Base-by-base conservation (phyloP, 345 rosid genomes). In the Syzygium oleosum region DNA sequence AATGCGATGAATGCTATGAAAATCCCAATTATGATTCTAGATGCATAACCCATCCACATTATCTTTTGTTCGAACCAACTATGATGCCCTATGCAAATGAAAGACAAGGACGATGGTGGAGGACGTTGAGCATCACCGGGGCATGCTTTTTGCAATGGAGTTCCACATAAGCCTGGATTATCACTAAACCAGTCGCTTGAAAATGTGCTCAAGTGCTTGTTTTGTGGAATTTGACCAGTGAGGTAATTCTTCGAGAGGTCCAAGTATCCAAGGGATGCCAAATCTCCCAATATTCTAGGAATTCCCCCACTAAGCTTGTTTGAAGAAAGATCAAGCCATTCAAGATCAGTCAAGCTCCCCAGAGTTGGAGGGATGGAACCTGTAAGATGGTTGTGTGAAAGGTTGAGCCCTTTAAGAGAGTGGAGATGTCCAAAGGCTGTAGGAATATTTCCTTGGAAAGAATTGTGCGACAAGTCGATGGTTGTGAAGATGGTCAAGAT, bases 71-170 rank as follows among this genome's bases (percentile, higher is more conserved):
- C 25, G 17, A 86, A 23, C 84, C n/a, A 15, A 10, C 22, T 43
- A 11, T 2, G 51, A 8, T 53, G 13, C 0, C 53, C 22, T n/a
- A 29, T 17, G 0, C 4, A 1, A 7, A 27, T 7, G 3, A 59
- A 12, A 59, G 31, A 27, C 14, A 7, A 12, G 16, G 31, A 27
- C 1, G 2, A n/a, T 9, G 84, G 17, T 14, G 16, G 34, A 58
- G 87, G 1, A 6, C 9, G 54, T 27, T 4, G 54, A 22, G 56
- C 21, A 27, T n/a, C 22, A 2, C 6, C 1, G 0, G 2, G 19
- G 86, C 68, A 85, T 4, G 68, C 5, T 27, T 85, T 85, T 52
- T 5, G n/a, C 63, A 85, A n/a, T 29, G 86, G 73, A 53, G 23
- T 16, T 56, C 73, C 86, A 56, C 73, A 55, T 55, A 55, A 41